Percentiles rank a stretch among this genome's conserved stretches.
phyloP scores from a whole-genome alignment of 768 basidiomycete species.

The Cantharellus cinnabarinus region DNA sequence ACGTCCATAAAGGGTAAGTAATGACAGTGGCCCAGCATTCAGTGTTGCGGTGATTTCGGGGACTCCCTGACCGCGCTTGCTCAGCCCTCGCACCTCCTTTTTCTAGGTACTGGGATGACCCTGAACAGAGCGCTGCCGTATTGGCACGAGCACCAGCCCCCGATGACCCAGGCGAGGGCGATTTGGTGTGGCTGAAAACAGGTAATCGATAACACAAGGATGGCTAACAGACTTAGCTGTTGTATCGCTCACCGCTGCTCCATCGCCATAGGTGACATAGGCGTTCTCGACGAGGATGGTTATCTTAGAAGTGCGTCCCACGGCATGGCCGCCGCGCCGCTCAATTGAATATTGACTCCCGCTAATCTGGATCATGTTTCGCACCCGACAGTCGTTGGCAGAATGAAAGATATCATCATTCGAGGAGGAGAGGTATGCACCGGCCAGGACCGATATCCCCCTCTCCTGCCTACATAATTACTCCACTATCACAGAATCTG shows the following conservation, averaged over 20 bases:
- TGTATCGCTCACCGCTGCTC: no score
- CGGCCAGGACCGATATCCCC: not conserved
- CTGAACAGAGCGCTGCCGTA: slow-evolving; percentile 38
- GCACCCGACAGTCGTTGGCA: not conserved
- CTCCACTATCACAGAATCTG: slow-evolving; percentile 33
- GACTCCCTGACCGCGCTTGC: not conserved
- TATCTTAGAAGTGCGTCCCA: slow-evolving; percentile 45
- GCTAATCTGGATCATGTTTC: not conserved
- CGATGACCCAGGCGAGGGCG: slow-evolving; percentile 16
- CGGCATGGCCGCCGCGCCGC: not conserved
- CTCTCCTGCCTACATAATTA: not conserved
- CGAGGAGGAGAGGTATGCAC: slow-evolving; percentile 54
- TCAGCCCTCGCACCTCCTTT: not conserved
- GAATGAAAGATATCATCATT: slow-evolving; percentile 56
- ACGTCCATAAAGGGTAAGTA: slow-evolving; percentile 54
- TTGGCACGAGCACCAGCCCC: slow-evolving; percentile 33
- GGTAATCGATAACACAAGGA: no score
- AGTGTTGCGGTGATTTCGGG: not conserved
- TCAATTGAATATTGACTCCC: not conserved
- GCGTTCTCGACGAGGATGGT: slow-evolving; percentile 61
- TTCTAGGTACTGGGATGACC: slow-evolving; percentile 54
- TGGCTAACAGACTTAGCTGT: no score
- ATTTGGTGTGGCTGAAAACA: slow-evolving; percentile 35
- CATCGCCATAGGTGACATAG: slow-evolving; percentile 47
- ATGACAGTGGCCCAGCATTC: not conserved